phyloP scores from a whole-genome alignment of 345 rosid genomes.

The Heritiera fomes region DNA sequence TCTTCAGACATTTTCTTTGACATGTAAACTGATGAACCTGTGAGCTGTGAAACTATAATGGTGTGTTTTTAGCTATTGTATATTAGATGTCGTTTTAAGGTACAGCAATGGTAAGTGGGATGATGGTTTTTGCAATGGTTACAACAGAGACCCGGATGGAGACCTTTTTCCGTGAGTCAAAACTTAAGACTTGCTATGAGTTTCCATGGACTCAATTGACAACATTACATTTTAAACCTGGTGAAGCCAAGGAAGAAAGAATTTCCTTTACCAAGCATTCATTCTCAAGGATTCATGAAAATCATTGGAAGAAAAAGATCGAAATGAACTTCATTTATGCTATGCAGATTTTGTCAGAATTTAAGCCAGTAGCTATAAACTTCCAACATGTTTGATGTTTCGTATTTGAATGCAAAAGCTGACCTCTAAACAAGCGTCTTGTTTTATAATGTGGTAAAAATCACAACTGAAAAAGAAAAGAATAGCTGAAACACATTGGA shows the following conservation, averaged over 20 bases:
- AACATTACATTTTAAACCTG: not conserved
- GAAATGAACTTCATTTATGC: not conserved
- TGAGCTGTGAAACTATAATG: not conserved
- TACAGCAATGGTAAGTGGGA: not conserved
- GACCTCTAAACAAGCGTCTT: not conserved
- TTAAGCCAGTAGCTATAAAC: not conserved
- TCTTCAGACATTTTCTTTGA: not conserved
- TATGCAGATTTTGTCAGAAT: not conserved
- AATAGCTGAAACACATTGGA: not conserved
- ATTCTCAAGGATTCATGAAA: constrained; percentile 12
- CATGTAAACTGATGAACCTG: not conserved
- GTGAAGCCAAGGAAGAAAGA: not conserved
- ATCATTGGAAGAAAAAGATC: not conserved
- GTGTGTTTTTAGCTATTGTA: not conserved
- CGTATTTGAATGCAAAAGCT: not conserved
- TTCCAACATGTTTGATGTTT: not conserved
- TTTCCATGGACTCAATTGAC: not conserved
- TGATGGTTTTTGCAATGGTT: not conserved
- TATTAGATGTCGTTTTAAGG: not conserved
- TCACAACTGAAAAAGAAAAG: not conserved
- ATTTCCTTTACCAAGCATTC: not conserved
- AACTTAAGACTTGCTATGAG: not conserved
- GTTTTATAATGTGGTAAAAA: not conserved
- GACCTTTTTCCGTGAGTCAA: not conserved
- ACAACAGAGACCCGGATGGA: not conserved